phyloP scores from a whole-genome alignment of 139 green algal species.

The Closterium sp. region DNA sequence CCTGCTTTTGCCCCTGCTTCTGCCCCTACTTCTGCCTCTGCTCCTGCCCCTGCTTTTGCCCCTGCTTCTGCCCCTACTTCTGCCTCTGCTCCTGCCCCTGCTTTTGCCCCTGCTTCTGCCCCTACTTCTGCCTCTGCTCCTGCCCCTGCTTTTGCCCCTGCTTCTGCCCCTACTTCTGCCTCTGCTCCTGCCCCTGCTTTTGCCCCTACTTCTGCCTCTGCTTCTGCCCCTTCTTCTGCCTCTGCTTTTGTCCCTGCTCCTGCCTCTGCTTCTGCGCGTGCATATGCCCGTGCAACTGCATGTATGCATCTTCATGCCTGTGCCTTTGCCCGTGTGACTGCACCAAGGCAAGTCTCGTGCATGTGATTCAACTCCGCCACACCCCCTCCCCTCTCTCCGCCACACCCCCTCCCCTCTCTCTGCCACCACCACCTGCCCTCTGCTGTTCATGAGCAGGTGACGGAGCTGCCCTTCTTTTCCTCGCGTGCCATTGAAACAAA shows the following conservation, averaged over 20 bases:
- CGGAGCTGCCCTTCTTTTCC: constrained; percentile 71
- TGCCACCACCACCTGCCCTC: neutral
- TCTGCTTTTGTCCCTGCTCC: neutral
- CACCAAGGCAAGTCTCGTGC: neutral
- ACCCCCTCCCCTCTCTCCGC: neutral
- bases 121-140: too few species aligned
- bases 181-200: constrained; percentile 61
- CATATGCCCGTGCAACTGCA: too few species aligned
- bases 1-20: constrained; percentile 18
- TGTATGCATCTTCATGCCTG: too few species aligned
- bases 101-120: too few species aligned
- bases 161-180: too few species aligned
- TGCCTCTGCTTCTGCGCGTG: neutral
- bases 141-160: too few species aligned
- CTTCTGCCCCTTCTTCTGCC: neutral
- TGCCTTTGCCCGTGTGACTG: neutral
- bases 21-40: neutral
- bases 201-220: constrained; percentile 38
- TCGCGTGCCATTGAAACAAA: constrained; percentile 23
- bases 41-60: neutral
- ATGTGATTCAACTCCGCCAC: neutral
- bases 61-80: neutral
- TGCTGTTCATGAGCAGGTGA: constrained; percentile 26
- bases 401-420: neutral
- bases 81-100: too few species aligned